Evolutionary conservation across 495 filamentous ascomycete genomes (phyloP), one percentile per base, ranked within the genome.

Genomic region (Sordaria brevicollis): DNA sequence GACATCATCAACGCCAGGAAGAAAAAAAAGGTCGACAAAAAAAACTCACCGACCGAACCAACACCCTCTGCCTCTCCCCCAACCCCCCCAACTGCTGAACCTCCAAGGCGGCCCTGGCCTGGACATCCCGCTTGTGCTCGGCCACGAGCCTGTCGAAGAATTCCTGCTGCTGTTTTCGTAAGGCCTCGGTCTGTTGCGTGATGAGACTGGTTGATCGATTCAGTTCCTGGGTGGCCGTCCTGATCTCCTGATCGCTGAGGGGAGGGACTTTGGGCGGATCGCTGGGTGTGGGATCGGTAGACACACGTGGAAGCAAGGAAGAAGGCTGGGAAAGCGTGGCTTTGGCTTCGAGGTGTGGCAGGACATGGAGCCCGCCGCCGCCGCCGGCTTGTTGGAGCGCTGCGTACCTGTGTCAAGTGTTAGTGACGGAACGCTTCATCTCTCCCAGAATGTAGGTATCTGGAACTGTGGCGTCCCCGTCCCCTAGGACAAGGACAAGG

Each of bases 201-300:
- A 85, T 85, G 41, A 78, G 76, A 35, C 77, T 80, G 38, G 83
- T 84, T 3, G 82, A 85, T 35, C 81, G 74, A 31, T 79, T 79
- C 10, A 85, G 78, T 69, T 84, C 79, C 25, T 82, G 76, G 66
- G 83, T 81, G 67, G 82, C 83, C 65, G 75, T 70, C 66, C 72
- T 77, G 72, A 84, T 78, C 65, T 84, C 79, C 17, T 78, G 74
- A 33, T 84, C 79, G 65, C 72, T 76, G 65, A 84, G 65, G 10
- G 76, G 73, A 65, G 74, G 78, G 17, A 80, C 72, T 57, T 29
- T 57, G 3, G 49, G 29, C 49, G 49, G 49, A 57, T 57, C 49
- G 49, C 49, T 57, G 49, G 11, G 25, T 57, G 7, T 57, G 21
- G 29, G 49, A 57, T 29, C 21, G 21, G 43, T n/a, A n/a, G n/a